phyloP scores from a whole-genome alignment of 1,284 basidiomycete genomes.

The Fomitiporia mediterranea region DNA sequence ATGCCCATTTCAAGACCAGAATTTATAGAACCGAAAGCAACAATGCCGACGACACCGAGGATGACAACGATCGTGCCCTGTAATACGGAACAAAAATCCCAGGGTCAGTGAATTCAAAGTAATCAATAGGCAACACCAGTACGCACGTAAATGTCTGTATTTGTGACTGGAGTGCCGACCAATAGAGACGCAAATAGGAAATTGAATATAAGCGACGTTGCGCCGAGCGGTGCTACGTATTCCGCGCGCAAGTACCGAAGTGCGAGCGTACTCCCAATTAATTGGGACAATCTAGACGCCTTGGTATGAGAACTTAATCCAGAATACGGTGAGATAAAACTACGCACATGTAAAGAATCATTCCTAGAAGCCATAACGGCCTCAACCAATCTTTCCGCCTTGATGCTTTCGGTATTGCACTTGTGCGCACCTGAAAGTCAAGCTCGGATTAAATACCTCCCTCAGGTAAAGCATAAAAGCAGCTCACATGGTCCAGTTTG shows the following conservation, averaged over 20 bases:
- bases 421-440: slow-evolving; percentile 56
- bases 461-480: slow-evolving; percentile 15
- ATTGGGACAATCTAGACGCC: slow-evolving; percentile 62
- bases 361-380: slow-evolving; percentile 79
- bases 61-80: slow-evolving; percentile 81
- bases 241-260: slow-evolving; percentile 87
- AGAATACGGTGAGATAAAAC: not conserved
- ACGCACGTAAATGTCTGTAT: slow-evolving; percentile 72
- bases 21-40: slow-evolving; percentile 81
- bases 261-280: slow-evolving; percentile 82
- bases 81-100: not conserved
- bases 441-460: not conserved
- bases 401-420: slow-evolving; percentile 61
- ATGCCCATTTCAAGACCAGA: slow-evolving; percentile 66
- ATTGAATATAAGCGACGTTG: slow-evolving; percentile 83
- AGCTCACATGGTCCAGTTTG: slow-evolving; percentile 74
- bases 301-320: slow-evolving; percentile 9
- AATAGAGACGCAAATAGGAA: slow-evolving; percentile 82
- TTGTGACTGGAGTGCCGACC: slow-evolving; percentile 77
- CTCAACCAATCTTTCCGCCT: slow-evolving; percentile 68
- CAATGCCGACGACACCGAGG: slow-evolving; percentile 79
- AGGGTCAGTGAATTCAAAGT: not conserved
- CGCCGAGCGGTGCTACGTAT: slow-evolving; percentile 82
- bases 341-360: slow-evolving; percentile 73
- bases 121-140: not conserved